Percentiles rank a stretch among this genome's conserved stretches.
Evolutionary conservation across 805 yeast species (phyloP).

Genomic region (Ogataea nitratoaversa): DNA sequence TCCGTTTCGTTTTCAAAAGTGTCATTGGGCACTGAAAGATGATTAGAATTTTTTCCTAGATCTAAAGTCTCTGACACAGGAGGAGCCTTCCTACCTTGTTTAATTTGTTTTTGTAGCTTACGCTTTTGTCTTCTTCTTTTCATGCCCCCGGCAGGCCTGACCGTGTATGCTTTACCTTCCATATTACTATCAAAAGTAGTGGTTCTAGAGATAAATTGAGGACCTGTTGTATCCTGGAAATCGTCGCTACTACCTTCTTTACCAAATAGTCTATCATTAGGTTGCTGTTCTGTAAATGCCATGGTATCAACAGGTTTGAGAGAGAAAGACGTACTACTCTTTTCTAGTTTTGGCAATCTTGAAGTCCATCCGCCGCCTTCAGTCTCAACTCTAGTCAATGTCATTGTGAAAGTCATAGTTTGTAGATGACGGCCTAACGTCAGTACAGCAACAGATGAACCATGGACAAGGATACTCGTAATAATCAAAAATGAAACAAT

Average conservation of each 20-base stretch:
- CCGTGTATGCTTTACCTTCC: constrained; percentile 36
- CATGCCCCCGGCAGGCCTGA: constrained; percentile 73
- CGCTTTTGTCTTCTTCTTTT: constrained; percentile 40
- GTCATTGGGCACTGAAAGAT: too few relatives aligned
- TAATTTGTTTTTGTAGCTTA: constrained; percentile 25
- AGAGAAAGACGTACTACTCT: constrained; percentile 69
- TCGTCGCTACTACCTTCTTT: constrained; percentile 8
- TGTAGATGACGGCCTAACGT: constrained; percentile 82
- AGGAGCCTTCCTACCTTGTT: constrained; percentile 26
- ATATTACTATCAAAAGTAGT: constrained; percentile 13
- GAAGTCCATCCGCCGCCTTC: constrained; percentile 83
- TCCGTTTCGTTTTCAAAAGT: too few relatives aligned
- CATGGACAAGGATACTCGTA: constrained; percentile 56
- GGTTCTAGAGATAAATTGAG: not conserved
- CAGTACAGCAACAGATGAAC: constrained; percentile 54
- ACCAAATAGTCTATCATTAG: constrained; percentile 1
- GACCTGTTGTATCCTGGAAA: constrained; percentile 11
- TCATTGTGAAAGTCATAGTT: constrained; percentile 88
- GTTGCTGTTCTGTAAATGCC: constrained; percentile 29
- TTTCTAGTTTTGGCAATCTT: constrained; percentile 77
- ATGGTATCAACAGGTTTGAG: constrained; percentile 77
- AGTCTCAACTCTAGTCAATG: constrained; percentile 69
- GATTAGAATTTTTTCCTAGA: constrained; percentile 23
- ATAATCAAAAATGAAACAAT: constrained; percentile 49
- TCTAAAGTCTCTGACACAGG: constrained; percentile 32